phyloP scores from a whole-genome alignment of 1,284 basidiomycete species.

The Heterobasidion annosum region DNA sequence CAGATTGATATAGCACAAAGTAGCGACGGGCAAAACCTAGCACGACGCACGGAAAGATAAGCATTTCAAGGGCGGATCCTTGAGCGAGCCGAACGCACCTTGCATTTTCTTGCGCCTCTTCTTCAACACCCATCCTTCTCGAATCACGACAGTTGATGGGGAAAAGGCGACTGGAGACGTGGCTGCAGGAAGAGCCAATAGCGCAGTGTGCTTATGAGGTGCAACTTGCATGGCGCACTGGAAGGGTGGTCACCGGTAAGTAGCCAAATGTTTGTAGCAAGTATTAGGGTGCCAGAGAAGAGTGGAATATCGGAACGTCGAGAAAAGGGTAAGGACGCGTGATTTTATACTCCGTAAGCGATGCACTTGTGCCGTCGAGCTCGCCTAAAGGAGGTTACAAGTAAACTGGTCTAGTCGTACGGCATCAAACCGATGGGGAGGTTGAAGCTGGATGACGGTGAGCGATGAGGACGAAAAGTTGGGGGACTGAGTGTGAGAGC shows the following conservation, averaged over 20 bases:
- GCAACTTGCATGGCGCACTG: neutral
- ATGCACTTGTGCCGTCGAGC: neutral
- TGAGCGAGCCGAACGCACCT: constrained; percentile 29
- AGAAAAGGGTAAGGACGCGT: neutral
- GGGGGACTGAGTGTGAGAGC: neutral
- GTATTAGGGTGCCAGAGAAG: neutral
- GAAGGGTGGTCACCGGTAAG: no score
- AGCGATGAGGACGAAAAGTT: neutral
- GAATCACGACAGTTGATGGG: constrained; percentile 24
- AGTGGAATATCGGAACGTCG: neutral
- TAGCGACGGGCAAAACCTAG: constrained; percentile 79
- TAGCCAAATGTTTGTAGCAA: neutral
- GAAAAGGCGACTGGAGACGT: neutral
- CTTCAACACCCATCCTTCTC: constrained; percentile 73
- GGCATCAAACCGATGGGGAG: neutral
- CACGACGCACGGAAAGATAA: constrained; percentile 2
- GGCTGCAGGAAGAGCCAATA: neutral
- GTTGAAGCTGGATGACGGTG: neutral
- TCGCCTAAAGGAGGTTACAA: neutral
- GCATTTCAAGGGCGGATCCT: neutral
- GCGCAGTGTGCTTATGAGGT: neutral
- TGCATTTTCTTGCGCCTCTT: constrained; percentile 81
- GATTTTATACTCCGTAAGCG: neutral
- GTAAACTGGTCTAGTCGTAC: neutral
- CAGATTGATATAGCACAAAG: constrained; percentile 58